Evolutionary conservation across 2,329 filamentous ascomycete genomes (phyloP).

Genomic region (Penicillium sp.): DNA sequence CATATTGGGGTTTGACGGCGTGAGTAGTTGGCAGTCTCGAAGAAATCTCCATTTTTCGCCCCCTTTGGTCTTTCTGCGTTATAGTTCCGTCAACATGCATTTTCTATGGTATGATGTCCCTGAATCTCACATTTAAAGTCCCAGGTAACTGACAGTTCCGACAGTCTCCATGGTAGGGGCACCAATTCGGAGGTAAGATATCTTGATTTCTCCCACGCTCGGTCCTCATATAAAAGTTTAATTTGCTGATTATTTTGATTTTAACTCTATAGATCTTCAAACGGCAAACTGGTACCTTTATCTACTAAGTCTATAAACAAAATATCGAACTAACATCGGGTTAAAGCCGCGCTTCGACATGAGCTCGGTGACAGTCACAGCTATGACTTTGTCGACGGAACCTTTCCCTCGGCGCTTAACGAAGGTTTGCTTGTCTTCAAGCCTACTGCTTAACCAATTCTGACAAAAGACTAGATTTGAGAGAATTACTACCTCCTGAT

Average conservation of each 20-base stretch:
- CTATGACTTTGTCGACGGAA: constrained; percentile 27
- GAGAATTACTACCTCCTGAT: neutral
- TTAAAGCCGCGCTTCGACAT: constrained; percentile 22
- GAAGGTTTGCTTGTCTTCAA: constrained; percentile 6
- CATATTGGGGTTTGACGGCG: neutral
- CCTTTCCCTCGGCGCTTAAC: constrained; percentile 14
- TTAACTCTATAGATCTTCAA: neutral
- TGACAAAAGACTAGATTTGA: neutral
- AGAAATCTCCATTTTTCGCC: neutral
- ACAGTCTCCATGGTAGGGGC: constrained; percentile 27
- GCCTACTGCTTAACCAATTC: too few species aligned
- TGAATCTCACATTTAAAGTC: neutral
- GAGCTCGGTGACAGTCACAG: constrained; percentile 20
- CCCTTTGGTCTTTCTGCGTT: neutral
- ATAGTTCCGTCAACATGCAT: neutral
- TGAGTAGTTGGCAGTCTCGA: neutral
- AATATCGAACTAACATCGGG: neutral
- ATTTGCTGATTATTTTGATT: neutral
- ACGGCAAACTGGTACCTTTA: neutral
- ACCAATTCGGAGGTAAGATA: constrained; percentile 22
- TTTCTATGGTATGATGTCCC: neutral
- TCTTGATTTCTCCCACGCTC: neutral
- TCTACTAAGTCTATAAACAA: neutral
- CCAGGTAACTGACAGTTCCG: neutral
- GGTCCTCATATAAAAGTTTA: neutral